Conservation (phyloP, 2,329 filamentous ascomycete genomes). For the Stagonosporopsis vannaccii region DNA sequence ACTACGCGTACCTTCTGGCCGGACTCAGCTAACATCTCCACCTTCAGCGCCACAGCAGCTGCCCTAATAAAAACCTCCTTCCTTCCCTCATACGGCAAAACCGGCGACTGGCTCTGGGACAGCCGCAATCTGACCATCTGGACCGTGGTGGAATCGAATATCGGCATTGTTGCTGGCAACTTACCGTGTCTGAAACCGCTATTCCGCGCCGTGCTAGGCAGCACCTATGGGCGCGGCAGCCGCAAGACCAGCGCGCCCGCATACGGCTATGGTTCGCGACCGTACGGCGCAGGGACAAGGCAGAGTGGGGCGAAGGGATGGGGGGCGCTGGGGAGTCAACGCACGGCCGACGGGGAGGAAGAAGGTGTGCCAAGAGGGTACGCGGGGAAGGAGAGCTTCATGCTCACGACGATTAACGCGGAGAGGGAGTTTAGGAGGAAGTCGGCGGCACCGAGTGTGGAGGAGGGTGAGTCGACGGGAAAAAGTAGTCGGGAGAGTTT, state of each 20-base stretch:
- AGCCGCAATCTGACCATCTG: slow-evolving; percentile 58
- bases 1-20: too few relatives aligned
- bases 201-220: slow-evolving; percentile 48
- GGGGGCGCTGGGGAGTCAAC: slow-evolving; percentile 12
- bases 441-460: neutral
- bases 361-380: neutral
- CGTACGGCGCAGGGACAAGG: slow-evolving; percentile 28
- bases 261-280: slow-evolving; percentile 6
- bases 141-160: slow-evolving; percentile 55
- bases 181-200: slow-evolving; percentile 55
- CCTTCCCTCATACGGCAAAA: slow-evolving; percentile 47
- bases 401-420: slow-evolving; percentile 25
- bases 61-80: slow-evolving; percentile 52
- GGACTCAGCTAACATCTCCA: neutral
- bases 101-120: slow-evolving; percentile 51
- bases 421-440: neutral
- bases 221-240: slow-evolving; percentile 36
- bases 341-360: neutral
- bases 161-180: slow-evolving; percentile 54
- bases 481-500: slow-evolving; percentile 20
- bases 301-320: slow-evolving; percentile 19
- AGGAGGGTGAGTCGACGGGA: slow-evolving; percentile 1
- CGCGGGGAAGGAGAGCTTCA: slow-evolving; percentile 4
- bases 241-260: slow-evolving; percentile 20
- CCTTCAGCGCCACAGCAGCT: slow-evolving; percentile 47